These are phyloP conservation scores for Ophiostoma sp. DNA, from an alignment of 2,329 filamentous ascomycete genomes.

Conservation along the genomic window DNA sequence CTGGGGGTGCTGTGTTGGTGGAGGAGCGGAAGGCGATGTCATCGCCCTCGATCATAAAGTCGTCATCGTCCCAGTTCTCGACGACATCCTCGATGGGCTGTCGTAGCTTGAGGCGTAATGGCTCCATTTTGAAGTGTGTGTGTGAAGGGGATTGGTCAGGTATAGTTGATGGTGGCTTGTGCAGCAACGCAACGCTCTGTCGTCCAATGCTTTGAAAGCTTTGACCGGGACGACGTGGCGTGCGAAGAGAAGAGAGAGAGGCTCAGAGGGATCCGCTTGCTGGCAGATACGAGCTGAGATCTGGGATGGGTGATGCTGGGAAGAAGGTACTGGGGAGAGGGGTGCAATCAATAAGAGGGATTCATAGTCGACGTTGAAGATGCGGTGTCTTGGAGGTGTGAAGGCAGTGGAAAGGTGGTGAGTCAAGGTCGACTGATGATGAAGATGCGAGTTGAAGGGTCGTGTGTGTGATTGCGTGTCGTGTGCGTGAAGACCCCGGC, in stretches of 20 bases:
- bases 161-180: neutral
- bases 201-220: slow-evolving; percentile 19
- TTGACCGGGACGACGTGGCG: slow-evolving; percentile 23
- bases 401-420: neutral
- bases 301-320: neutral
- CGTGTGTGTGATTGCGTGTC: neutral
- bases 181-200: slow-evolving; percentile 20
- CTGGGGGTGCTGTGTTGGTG: slow-evolving; percentile 39
- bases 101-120: slow-evolving; percentile 49
- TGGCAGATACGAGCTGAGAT: slow-evolving; percentile 5
- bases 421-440: neutral
- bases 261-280: slow-evolving; percentile 8
- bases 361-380: slow-evolving; percentile 33
- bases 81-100: slow-evolving; percentile 55
- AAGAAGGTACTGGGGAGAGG: neutral
- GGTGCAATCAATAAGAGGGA: slow-evolving; percentile 31
- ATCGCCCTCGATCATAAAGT: slow-evolving; percentile 65
- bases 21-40: slow-evolving; percentile 56
- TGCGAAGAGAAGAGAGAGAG: slow-evolving; percentile 18
- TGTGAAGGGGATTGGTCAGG: slow-evolving; percentile 7
- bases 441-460: neutral
- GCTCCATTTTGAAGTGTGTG: slow-evolving; percentile 43
- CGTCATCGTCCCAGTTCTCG: slow-evolving; percentile 76
- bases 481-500: neutral
- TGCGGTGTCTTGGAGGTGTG: neutral